Percentiles rank a stretch among this genome's conserved stretches.
These are phyloP conservation scores for Cutaneotrichosporon dermatis DNA, from an alignment of 1,284 basidiomycete genomes.

Conservation along the genomic window DNA sequence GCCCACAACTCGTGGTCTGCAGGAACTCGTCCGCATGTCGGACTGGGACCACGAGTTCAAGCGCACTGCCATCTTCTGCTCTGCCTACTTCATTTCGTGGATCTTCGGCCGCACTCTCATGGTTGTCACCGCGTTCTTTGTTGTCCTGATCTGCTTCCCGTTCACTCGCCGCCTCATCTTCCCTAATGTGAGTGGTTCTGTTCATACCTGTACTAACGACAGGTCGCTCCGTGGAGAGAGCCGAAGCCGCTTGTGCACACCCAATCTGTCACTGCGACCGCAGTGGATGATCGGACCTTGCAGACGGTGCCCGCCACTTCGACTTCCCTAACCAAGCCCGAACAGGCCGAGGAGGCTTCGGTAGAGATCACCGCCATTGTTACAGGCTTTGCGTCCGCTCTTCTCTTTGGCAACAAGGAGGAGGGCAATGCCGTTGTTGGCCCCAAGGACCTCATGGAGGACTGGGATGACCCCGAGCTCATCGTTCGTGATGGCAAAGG, in stretches of 20 bases:
- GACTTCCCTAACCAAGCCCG: slow-evolving; percentile 45
- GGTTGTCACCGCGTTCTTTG: slow-evolving; percentile 46
- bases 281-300: background rate
- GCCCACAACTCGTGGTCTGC: slow-evolving; percentile 50
- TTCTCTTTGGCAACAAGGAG: slow-evolving; percentile 35
- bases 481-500: slow-evolving; percentile 9
- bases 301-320: background rate
- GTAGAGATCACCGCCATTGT: slow-evolving; percentile 47
- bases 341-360: slow-evolving; percentile 51
- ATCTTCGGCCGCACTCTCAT: slow-evolving; percentile 50
- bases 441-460: slow-evolving; percentile 4
- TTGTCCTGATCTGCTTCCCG: slow-evolving; percentile 53
- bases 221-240: background rate
- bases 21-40: slow-evolving; percentile 54
- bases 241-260: background rate
- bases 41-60: slow-evolving; percentile 50
- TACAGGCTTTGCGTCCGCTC: slow-evolving; percentile 42
- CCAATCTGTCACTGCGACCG: background rate
- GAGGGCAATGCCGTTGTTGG: slow-evolving; percentile 37
- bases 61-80: slow-evolving; percentile 51
- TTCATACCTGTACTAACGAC: background rate
- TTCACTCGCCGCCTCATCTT: slow-evolving; percentile 52
- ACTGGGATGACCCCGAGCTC: background rate
- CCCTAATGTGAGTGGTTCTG: slow-evolving; percentile 44
- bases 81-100: slow-evolving; percentile 53